Evolutionary conservation across 148 eudicot genomes (phyloP), one percentile per base, ranked within the genome.

Genomic region (Amaranthus cruentus): DNA sequence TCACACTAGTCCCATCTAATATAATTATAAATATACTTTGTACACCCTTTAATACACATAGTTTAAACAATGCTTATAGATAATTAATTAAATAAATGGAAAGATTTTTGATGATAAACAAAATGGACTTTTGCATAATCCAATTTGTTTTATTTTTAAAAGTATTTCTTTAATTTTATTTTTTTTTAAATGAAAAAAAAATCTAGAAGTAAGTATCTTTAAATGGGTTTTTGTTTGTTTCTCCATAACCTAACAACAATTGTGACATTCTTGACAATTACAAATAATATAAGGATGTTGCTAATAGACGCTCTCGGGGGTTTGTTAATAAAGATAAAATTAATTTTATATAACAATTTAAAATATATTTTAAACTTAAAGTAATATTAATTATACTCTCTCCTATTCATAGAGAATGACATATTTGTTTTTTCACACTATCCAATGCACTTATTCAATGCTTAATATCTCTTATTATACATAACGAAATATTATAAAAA

Each of bases 21-120:
- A 11, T 61, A 38, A 51, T 18, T 48, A n/a, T 66, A 66, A 66
- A 46, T 66, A 48, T 42, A 47, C 61, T 73, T 52, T 73, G 76
- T 73, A 64, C 76, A 73, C 76, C 56, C 76, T 73, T 73, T 73
- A 51, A 73, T 64, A 63, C 51, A 63, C 76, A 73, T 63, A 14
- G 8, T 9, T 18, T n/a, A 47, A 28, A 28, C 38, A 28, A 28
- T 28, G 38, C 38, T 0, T 28, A 7, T 72, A 58, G 18, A 58
- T 72, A 59, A 72, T 1, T 72, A 12, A 69, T 53, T 7, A 21
- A 69, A 4, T 6, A 11, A 47, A 58, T 57, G 44, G 47, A 47
- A 57, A 13, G 52, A 15, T n/a, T 28, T 28, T 28, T 28, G 38
- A 28, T 28, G 38, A 28, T 28, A 28, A 28, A 0, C 38, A 9